Conservation (phyloP, 1,284 basidiomycete genomes). For the Cystobasidiaceae sp. region DNA sequence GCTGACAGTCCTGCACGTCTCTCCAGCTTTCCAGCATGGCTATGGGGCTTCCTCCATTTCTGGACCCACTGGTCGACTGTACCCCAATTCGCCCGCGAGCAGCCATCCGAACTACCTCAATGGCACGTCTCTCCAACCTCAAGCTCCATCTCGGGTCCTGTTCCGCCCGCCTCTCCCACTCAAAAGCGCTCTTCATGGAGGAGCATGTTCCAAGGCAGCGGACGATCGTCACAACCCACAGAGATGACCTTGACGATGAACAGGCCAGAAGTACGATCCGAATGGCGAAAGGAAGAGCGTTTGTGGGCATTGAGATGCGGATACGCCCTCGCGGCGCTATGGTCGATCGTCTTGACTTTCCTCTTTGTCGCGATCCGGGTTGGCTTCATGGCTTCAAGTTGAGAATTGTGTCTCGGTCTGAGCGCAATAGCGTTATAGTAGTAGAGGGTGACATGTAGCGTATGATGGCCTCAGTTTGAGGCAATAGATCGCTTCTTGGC, state of each 20-base stretch:
- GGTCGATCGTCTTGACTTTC: neutral
- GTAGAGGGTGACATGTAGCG: neutral
- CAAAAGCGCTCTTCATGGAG: neutral
- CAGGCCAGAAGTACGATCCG: slow-evolving; percentile 6
- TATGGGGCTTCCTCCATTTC: slow-evolving; percentile 24
- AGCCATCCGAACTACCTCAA: slow-evolving; percentile 1
- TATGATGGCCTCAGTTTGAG: neutral
- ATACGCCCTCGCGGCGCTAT: slow-evolving; percentile 13
- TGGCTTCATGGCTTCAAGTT: neutral
- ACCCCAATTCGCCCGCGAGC: neutral
- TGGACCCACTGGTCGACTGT: neutral
- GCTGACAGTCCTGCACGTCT: neutral
- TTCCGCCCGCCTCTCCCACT: neutral
- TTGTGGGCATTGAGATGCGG: slow-evolving; percentile 23
- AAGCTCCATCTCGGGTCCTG: neutral
- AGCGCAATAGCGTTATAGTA: neutral
- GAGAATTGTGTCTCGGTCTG: too few relatives aligned
- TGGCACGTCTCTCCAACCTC: slow-evolving; percentile 6
- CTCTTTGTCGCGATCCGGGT: neutral
- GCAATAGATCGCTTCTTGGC: neutral
- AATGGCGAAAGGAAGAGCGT: slow-evolving; percentile 22
- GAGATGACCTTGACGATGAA: neutral
- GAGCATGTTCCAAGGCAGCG: neutral
- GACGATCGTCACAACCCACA: neutral
- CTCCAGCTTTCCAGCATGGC: slow-evolving; percentile 20